These are phyloP conservation scores for Hansenula anomala DNA, from an alignment of 1,139 yeast genomes.

Conservation along the genomic window DNA sequence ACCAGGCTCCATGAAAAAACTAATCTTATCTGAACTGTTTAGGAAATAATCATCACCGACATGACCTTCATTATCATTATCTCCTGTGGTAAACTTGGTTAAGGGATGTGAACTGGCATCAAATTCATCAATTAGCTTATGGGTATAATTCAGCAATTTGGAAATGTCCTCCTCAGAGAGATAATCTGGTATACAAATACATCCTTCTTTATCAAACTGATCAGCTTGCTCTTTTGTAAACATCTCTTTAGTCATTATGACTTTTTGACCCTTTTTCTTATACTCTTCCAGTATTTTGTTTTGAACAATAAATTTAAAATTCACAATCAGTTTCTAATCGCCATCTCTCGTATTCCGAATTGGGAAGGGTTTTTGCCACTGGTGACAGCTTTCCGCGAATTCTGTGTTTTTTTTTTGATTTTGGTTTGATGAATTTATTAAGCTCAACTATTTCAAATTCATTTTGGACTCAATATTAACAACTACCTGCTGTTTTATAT, in stretches of 20 bases:
- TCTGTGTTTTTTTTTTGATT: too few species aligned
- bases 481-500: too few species aligned
- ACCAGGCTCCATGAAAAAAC: conserved; percentile 68
- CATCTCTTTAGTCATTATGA: not conserved
- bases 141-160: conserved; percentile 39
- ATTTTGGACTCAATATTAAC: too few species aligned
- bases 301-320: too few species aligned
- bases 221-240: conserved; percentile 35
- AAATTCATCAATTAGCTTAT: conserved; percentile 41
- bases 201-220: conserved; percentile 51
- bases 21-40: conserved; percentile 63
- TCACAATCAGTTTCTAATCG: too few species aligned
- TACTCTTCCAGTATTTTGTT: too few species aligned
- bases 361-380: not conserved
- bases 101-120: conserved; percentile 60
- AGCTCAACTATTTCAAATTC: too few species aligned
- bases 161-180: conserved; percentile 37
- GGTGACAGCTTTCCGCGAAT: too few species aligned
- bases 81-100: conserved; percentile 65
- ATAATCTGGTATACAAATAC: conserved; percentile 56
- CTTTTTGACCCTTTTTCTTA: too few species aligned
- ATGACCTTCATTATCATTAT: conserved; percentile 44
- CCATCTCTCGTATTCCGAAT: not conserved
- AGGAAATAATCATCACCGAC: conserved; percentile 73
- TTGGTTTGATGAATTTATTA: too few species aligned